These are phyloP conservation scores for Epichloe gansuensis DNA, from an alignment of 2,329 filamentous ascomycete genomes.

Conservation along the genomic window DNA sequence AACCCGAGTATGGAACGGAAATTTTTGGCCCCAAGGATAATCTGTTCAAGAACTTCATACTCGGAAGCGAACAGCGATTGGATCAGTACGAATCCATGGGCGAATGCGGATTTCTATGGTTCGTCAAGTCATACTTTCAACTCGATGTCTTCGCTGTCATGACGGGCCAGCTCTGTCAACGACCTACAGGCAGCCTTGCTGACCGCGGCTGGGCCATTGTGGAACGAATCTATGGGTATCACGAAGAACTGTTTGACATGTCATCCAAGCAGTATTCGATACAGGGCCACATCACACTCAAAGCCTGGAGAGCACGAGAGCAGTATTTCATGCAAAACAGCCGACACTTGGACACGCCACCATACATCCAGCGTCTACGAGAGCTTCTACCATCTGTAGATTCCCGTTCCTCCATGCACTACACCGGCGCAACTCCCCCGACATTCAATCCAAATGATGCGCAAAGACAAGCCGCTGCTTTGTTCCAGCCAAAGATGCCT, in stretches of 20 bases:
- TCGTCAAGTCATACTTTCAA: conserved; percentile 40
- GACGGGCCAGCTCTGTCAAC: conserved; percentile 38
- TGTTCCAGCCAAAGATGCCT: conserved; percentile 1
- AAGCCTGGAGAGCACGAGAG: conserved; percentile 41
- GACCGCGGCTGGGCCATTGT: conserved; percentile 40
- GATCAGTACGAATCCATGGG: conserved; percentile 29
- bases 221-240: conserved; percentile 32
- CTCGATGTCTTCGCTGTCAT: conserved; percentile 43
- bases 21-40: conserved; percentile 37
- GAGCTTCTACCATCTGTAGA: conserved; percentile 28
- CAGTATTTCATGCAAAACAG: conserved; percentile 25
- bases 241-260: conserved; percentile 38
- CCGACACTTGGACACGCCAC: conserved; percentile 26
- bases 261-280: conserved; percentile 29
- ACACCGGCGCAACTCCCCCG: conserved; percentile 1
- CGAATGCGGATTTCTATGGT: conserved; percentile 41
- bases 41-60: conserved; percentile 41
- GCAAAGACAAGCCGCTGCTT: background rate
- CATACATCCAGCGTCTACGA: conserved; percentile 33
- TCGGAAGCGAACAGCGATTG: conserved; percentile 34
- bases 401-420: conserved; percentile 18
- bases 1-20: conserved; percentile 37
- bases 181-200: conserved; percentile 34
- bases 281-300: conserved; percentile 35
- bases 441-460: background rate